Base-by-base conservation (phyloP, 2,329 filamentous ascomycete species). In the Diplodia scrobiculata region DNA sequence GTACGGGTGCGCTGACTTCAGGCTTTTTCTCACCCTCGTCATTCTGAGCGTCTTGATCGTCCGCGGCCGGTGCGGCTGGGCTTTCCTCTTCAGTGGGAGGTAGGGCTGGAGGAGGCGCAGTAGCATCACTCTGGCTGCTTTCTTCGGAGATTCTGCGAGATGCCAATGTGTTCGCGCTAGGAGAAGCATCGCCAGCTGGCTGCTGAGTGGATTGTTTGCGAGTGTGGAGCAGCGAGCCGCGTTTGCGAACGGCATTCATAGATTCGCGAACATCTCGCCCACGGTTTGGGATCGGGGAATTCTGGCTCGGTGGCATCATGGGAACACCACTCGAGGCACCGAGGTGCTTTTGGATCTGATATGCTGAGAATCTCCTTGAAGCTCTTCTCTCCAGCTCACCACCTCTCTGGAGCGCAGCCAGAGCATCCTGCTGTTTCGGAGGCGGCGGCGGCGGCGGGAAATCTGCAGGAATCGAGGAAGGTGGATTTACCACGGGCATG, bases 261-360 rank as follows among this genome's bases (percentile, higher is more conserved):
- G 92, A 96, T 78, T 97, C 94, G 68, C 91, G 85, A 19, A 89
- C 87, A 76, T 96, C 92, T 67, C 91, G 85, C 34, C 92, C 92
- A 68, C 93, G 85, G 74, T 97, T 97, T 5, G 93, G 93, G 69
- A 94, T 84, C 1, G 91, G 91, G 3, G 89, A 89, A 68, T 89
- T 92, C 74, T 96, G 92, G 19, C 83, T 77, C 4, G 58, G 45
- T 29, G 94, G 92, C 21, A 98, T 86, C 73, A 96, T 90, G 6
- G 93, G 92, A 17, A 98, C 89, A 21, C 91, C 92, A 77, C 89
- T 92, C 17, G 90, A 89, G 17, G 88, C 86, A 11, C 94, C 94
- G 1, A 98, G 82, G 72, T 97, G 92, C 75, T 97, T 98, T 53
- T 92, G 91, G 71, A 99, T 96, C 74, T 99, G 95, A 75, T 98